Conservation (phyloP, 169 alveolate genomes). For the Plasmodium cynomolgi region DNA sequence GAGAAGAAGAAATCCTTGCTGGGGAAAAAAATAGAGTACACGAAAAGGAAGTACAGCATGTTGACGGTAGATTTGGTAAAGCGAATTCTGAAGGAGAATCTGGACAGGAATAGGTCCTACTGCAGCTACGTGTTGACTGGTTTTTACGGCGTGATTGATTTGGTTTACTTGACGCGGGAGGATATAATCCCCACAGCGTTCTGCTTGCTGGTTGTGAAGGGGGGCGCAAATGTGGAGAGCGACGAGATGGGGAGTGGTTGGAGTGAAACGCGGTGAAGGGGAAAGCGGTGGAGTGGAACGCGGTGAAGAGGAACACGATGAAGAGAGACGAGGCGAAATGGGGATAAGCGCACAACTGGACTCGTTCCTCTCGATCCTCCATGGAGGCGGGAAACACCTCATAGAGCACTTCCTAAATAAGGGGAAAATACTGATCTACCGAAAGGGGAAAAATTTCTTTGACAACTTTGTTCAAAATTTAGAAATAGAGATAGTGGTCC, state of each 20-base stretch:
- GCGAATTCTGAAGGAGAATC: conserved; percentile 65
- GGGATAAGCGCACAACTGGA: background rate
- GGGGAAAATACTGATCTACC: conserved; percentile 57
- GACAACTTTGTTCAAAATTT: conserved; percentile 11
- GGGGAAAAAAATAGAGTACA: conserved; percentile 71
- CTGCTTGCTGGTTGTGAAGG: conserved; percentile 17
- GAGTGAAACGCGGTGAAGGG: background rate
- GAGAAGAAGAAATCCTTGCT: conserved; percentile 65
- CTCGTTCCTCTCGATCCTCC: conserved; percentile 5
- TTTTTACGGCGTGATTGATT: conserved; percentile 24
- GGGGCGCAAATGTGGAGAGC: background rate
- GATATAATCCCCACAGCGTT: conserved; percentile 35
- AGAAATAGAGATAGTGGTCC: conserved; percentile 16
- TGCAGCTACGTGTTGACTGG: conserved; percentile 31
- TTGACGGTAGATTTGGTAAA: conserved; percentile 57
- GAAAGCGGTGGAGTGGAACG: background rate
- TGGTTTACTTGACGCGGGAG: background rate
- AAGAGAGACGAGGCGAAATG: background rate
- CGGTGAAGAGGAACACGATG: background rate
- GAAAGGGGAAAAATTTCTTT: conserved; percentile 27
- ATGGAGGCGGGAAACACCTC: background rate
- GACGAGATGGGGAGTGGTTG: background rate
- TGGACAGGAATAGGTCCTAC: conserved; percentile 37
- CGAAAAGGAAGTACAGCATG: conserved; percentile 48
- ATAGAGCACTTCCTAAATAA: conserved; percentile 29